phyloP scores from a whole-genome alignment of 148 eudicot species.

The Diospyros kaki region DNA sequence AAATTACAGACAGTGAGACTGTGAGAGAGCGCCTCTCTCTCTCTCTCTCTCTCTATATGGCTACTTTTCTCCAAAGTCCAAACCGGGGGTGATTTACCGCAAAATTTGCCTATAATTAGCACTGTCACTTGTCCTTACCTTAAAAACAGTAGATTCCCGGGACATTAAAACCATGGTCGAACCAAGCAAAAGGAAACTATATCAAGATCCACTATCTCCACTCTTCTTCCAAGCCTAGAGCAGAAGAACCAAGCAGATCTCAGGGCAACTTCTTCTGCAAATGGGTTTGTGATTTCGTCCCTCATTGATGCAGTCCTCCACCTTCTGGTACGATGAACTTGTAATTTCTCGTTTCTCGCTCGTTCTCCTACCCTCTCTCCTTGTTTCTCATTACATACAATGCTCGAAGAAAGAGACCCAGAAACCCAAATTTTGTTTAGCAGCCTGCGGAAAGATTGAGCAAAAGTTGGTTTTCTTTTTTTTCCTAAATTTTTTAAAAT shows the following conservation, averaged over 20 bases:
- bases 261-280: background rate
- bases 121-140: conserved; percentile 26
- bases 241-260: background rate
- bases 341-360: conserved; percentile 9
- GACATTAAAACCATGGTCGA: conserved; percentile 7
- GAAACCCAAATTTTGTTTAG: background rate
- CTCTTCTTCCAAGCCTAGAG: too few relatives aligned
- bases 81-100: background rate
- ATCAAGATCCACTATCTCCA: background rate
- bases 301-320: conserved; percentile 1
- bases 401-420: background rate
- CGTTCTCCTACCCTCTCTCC: background rate
- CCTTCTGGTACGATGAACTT: conserved; percentile 9
- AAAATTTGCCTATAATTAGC: conserved; percentile 20
- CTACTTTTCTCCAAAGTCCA: background rate
- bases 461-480: conserved; percentile 4
- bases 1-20: too few relatives aligned
- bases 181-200: background rate
- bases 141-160: conserved; percentile 16
- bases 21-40: background rate
- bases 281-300: conserved; percentile 22
- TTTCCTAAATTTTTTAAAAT: background rate
- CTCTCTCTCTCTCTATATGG: background rate
- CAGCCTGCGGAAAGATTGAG: background rate
- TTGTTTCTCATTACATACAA: background rate